Conservation (phyloP, 306 rosid species). For the Prunus mume region DNA sequence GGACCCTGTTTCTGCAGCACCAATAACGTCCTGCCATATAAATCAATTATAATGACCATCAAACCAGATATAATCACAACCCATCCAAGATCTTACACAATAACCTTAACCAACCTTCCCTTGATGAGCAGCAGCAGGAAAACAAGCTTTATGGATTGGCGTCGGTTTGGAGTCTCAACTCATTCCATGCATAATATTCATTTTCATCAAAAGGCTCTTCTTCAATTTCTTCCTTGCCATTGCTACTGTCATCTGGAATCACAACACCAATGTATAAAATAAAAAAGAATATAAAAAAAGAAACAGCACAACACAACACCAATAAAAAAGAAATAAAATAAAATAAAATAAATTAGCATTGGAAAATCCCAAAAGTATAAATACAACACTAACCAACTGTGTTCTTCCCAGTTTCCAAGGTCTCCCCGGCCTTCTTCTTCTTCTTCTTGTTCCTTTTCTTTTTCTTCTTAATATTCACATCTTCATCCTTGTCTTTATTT, state of each 20-base stretch:
- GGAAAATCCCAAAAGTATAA: background rate
- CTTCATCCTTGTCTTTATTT: conserved; percentile 5
- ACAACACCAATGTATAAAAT: conserved; percentile 1
- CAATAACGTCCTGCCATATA: conserved; percentile 78
- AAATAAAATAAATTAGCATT: background rate
- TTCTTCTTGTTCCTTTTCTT: background rate
- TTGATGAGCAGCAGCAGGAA: conserved; percentile 96
- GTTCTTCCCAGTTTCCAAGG: conserved; percentile 26
- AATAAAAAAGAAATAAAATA: background rate
- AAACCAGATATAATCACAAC: conserved; percentile 8
- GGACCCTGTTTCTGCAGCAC: conserved; percentile 98
- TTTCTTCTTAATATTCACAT: conserved; percentile 7
- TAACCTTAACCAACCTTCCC: conserved; percentile 72
- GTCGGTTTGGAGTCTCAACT: conserved; percentile 96
- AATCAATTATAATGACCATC: conserved; percentile 20
- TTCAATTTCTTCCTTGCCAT: conserved; percentile 37
- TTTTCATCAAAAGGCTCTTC: conserved; percentile 54
- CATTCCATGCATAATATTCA: conserved; percentile 82
- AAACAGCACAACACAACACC: background rate
- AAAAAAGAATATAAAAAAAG: background rate
- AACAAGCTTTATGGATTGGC: conserved; percentile 87
- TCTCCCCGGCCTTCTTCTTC: conserved; percentile 21
- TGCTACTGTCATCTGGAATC: conserved; percentile 30
- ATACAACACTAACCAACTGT: conserved; percentile 47
- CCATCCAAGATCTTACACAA: conserved; percentile 16